Evolutionary conservation across 768 basidiomycete species (phyloP).

Genomic region (Dioszegia aurantiaca): DNA sequence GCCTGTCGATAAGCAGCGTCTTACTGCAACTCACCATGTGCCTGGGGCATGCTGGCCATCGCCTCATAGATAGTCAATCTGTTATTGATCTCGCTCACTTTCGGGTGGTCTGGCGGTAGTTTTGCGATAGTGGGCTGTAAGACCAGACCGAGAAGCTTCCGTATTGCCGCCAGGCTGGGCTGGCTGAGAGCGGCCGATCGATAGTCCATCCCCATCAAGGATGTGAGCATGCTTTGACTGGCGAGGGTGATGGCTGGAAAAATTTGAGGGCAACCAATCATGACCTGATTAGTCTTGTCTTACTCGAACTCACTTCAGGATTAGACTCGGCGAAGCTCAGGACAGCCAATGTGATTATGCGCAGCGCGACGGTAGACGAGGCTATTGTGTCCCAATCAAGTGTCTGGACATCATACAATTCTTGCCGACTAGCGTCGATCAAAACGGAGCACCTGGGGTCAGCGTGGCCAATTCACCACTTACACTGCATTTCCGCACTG

Average conservation of each 20-base stretch:
- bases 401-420: slow-evolving; percentile 30
- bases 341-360: slow-evolving; percentile 9
- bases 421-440: slow-evolving; percentile 30
- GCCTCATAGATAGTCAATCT: slow-evolving; percentile 17
- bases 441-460: slow-evolving; percentile 32
- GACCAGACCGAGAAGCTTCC: background rate
- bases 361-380: slow-evolving; percentile 17
- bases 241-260: slow-evolving; percentile 7
- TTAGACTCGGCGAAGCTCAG: slow-evolving; percentile 6
- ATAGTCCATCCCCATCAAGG: slow-evolving; percentile 8
- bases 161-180: slow-evolving; percentile 1
- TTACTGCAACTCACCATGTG: slow-evolving; percentile 25
- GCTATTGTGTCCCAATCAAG: slow-evolving; percentile 26
- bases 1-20: slow-evolving; percentile 19
- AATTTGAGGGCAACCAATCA: slow-evolving; percentile 2
- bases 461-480: background rate
- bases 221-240: slow-evolving; percentile 6
- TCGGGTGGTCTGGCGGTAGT: background rate
- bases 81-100: slow-evolving; percentile 1
- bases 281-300: background rate
- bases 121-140: slow-evolving; percentile 3
- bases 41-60: slow-evolving; percentile 25
- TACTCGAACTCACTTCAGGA: slow-evolving; percentile 11
- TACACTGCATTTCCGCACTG: slow-evolving; percentile 6
- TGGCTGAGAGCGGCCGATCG: slow-evolving; percentile 3